These are phyloP conservation scores for Nevesoporus exiguus DNA, from an alignment of 768 basidiomycete species.

Conservation along the genomic window DNA sequence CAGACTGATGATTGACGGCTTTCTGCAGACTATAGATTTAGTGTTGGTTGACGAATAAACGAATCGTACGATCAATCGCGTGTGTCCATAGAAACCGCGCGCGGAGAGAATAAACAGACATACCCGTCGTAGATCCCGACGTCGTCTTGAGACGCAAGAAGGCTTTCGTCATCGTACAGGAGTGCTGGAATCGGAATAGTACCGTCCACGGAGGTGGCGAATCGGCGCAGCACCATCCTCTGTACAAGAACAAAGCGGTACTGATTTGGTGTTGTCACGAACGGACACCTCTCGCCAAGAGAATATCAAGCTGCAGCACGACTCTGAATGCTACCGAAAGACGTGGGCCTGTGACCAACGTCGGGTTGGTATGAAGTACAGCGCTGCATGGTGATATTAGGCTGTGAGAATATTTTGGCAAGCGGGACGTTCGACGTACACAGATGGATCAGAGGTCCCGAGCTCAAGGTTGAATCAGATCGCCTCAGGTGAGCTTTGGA, in stretches of 20 bases:
- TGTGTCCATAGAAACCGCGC: constrained; percentile 14
- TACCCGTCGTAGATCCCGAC: constrained; percentile 95
- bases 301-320: not conserved
- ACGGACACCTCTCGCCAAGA: not conserved
- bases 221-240: constrained; percentile 55
- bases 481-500: constrained; percentile 24
- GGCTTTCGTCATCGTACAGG: constrained; percentile 77
- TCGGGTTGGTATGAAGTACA: constrained; percentile 3
- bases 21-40: constrained; percentile 67
- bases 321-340: constrained; percentile 12
- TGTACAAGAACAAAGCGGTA: constrained; percentile 1
- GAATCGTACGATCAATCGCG: constrained; percentile 15
- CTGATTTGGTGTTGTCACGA: constrained; percentile 3
- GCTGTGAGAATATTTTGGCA: constrained; percentile 11
- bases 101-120: constrained; percentile 25
- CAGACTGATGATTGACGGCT: constrained; percentile 72
- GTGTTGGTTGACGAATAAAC: constrained; percentile 27
- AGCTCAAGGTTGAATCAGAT: constrained; percentile 5
- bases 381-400: constrained; percentile 1
- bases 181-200: constrained; percentile 75
- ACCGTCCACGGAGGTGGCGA: constrained; percentile 60
- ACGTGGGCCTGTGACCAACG: constrained; percentile 3
- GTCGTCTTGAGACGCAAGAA: constrained; percentile 66
- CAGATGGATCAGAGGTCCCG: not conserved
- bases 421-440: constrained; percentile 10